These are phyloP conservation scores for Lipomyces sp. DNA, from an alignment of 805 yeast species.

Conservation along the genomic window DNA sequence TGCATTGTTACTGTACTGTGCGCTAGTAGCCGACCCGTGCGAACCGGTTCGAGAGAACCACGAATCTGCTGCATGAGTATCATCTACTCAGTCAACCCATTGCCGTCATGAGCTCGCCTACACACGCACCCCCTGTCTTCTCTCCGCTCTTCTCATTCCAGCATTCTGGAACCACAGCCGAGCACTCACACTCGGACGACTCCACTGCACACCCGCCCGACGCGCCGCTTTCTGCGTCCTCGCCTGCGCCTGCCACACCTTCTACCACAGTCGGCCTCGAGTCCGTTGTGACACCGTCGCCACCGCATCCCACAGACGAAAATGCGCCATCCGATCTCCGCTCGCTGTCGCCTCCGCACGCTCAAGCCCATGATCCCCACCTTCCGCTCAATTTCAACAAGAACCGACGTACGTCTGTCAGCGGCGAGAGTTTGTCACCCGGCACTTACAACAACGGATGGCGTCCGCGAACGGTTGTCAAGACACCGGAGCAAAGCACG, in stretches of 20 bases:
- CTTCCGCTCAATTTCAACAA: constrained; percentile 35
- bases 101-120: constrained; percentile 5
- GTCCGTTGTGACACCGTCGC: constrained; percentile 1
- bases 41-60: not conserved
- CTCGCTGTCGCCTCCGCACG: constrained; percentile 11
- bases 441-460: constrained; percentile 46
- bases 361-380: constrained; percentile 6
- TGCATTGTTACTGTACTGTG: not conserved
- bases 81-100: not conserved
- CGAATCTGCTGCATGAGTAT: not conserved
- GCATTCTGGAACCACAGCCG: constrained; percentile 2
- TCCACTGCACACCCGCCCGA: constrained; percentile 17
- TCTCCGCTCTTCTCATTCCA: constrained; percentile 28
- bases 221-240: constrained; percentile 3
- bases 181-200: constrained; percentile 11
- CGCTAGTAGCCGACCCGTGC: not conserved
- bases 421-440: constrained; percentile 36
- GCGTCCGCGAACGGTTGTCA: constrained; percentile 38
- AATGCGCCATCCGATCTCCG: constrained; percentile 9
- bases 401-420: constrained; percentile 37
- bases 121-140: constrained; percentile 20
- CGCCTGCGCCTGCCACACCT: constrained; percentile 5
- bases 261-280: not conserved
- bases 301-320: constrained; percentile 5
- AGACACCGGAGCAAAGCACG: constrained; percentile 57